Percentiles rank a stretch among this genome's conserved stretches.
phyloP scores from a whole-genome alignment of 345 rosid genomes.

The Ailanthus altissimus region DNA sequence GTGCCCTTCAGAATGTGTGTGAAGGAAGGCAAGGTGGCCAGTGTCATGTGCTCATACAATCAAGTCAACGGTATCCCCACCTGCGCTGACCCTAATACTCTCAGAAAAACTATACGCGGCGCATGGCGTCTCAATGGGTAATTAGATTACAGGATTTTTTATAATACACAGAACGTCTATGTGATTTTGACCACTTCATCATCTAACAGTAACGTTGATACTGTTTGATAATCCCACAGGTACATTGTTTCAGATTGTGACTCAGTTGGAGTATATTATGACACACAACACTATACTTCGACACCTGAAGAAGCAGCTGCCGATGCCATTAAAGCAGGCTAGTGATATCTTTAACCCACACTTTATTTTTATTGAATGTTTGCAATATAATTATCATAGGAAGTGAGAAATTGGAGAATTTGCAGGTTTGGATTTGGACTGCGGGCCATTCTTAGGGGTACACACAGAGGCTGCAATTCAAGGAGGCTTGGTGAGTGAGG shows the following conservation, averaged over 20 bases:
- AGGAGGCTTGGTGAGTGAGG: conserved; percentile 47
- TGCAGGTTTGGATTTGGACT: conserved; percentile 88
- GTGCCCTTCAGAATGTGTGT: conserved; percentile 85
- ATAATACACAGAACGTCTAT: not conserved
- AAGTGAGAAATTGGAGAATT: not conserved
- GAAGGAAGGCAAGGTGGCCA: conserved; percentile 73
- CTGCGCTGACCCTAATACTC: conserved; percentile 76
- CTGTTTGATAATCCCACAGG: conserved; percentile 31
- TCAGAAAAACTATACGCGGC: conserved; percentile 53
- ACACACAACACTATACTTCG: conserved; percentile 61
- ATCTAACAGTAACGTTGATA: not conserved
- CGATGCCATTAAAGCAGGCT: conserved; percentile 81
- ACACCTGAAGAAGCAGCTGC: conserved; percentile 94
- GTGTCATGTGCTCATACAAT: conserved; percentile 93
- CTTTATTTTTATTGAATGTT: not conserved
- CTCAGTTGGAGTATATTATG: conserved; percentile 69
- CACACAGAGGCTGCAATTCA: conserved; percentile 55
- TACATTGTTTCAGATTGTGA: conserved; percentile 91
- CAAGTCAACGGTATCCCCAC: conserved; percentile 85
- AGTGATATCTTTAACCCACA: not conserved
- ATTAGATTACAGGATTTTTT: not conserved
- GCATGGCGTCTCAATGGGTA: conserved; percentile 88
- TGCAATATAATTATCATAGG: not conserved
- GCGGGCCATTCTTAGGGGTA: conserved; percentile 66
- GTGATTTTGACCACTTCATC: not conserved